Percentiles rank a stretch among this genome's conserved stretches.
These are phyloP conservation scores for Solanum gracilifrons DNA, from an alignment of 257 asterid genomes.

Conservation along the genomic window DNA sequence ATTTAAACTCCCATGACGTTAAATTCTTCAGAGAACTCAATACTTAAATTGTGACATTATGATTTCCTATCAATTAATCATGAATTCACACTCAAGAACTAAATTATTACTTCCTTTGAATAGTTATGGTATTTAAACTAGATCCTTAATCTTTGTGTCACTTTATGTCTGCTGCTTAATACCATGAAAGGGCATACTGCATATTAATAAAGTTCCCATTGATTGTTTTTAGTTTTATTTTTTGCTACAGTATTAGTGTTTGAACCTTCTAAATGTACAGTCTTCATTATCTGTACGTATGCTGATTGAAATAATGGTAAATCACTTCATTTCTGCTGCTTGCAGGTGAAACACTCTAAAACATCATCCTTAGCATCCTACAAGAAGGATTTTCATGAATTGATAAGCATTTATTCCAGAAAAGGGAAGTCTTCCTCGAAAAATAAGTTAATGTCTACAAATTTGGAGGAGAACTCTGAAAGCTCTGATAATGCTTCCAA, in stretches of 20 bases:
- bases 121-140: not conserved
- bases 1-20: not conserved
- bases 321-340: not conserved
- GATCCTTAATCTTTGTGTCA: not conserved
- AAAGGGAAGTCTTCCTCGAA: too few species aligned
- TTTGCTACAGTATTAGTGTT: not conserved
- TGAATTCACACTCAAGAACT: not conserved
- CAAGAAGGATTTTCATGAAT: conserved; percentile 43
- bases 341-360: conserved; percentile 67
- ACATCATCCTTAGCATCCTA: conserved; percentile 50
- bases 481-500: too few species aligned
- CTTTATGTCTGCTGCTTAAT: not conserved
- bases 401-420: conserved; percentile 28
- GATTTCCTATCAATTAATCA: not conserved
- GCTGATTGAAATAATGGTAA: not conserved
- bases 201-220: not conserved
- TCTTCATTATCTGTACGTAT: not conserved
- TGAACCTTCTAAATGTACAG: not conserved
- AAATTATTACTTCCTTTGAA: not conserved
- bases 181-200: not conserved
- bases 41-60: not conserved
- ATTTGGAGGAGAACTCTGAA: too few species aligned
- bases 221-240: not conserved
- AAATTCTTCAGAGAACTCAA: not conserved
- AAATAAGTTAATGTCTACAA: too few species aligned